Conservation (phyloP, 2,329 filamentous ascomycete genomes). For the Pseudopyrenochaeta lycopersici region DNA sequence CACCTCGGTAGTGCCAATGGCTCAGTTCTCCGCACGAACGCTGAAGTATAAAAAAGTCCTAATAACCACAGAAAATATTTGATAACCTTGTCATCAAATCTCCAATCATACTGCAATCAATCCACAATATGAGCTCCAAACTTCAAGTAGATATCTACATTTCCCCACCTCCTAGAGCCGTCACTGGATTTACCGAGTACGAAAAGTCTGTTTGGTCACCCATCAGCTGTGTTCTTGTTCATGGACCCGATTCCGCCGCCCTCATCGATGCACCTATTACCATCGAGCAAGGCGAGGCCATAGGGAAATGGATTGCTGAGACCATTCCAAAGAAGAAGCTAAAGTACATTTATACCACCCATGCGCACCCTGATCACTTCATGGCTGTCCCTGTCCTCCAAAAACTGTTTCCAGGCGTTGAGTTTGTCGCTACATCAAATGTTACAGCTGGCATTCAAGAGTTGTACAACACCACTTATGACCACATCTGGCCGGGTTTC, state of each 20-base stretch:
- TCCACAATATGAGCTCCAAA: too few relatives aligned
- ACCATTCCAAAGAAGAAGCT: slow-evolving; percentile 40
- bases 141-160: neutral
- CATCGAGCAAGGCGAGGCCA: slow-evolving; percentile 37
- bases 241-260: slow-evolving; percentile 32
- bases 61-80: too few relatives aligned
- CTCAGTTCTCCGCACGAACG: too few relatives aligned
- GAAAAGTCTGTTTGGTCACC: neutral
- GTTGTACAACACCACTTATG: slow-evolving; percentile 13
- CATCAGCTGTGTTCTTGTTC: neutral
- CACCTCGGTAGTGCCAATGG: too few relatives aligned
- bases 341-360: slow-evolving; percentile 52
- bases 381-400: slow-evolving; percentile 46
- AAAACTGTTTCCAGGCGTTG: slow-evolving; percentile 38
- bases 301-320: slow-evolving; percentile 48
- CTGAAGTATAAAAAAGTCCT: too few relatives aligned
- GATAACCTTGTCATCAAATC: too few relatives aligned
- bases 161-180: neutral
- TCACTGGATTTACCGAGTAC: neutral
- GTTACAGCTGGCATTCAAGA: neutral
- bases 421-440: slow-evolving; percentile 30
- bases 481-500: neutral
- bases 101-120: too few relatives aligned
- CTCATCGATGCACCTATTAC: slow-evolving; percentile 52
- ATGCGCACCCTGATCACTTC: slow-evolving; percentile 56